Evolutionary conservation across 768 basidiomycete genomes (phyloP), one percentile per base, ranked within the genome.

Genomic region (Omphalotus guepiniiformis): DNA sequence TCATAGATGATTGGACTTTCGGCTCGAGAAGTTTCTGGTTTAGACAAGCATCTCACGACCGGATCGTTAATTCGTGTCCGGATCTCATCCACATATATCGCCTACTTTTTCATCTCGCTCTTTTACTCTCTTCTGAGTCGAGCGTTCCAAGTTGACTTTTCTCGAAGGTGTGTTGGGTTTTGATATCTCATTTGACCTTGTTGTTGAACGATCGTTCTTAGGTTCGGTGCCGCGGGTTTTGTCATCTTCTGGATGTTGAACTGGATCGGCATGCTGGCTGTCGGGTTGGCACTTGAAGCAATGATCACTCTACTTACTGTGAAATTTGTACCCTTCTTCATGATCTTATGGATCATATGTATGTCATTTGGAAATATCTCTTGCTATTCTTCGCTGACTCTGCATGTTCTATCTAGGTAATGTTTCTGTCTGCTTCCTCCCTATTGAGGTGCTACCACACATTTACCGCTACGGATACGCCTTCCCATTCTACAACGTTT

Each of bases 401-500:
- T 48, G 28, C 26, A 19, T 16, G 18, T 40, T 29, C 18, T 11
- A 27, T 30, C 13, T 38, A 85, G 79, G 60, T 28, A 85, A 83
- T 56, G 79, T 82, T 28, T 74, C 82, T 2, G 78, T 82, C 18
- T 68, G 68, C 16, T 62, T 72, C 32, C 75, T 74, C 57, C 85
- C 87, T 0, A 72, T 85, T 34, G 74, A 79, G 42, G 61, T 79
- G 1, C 64, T 85, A 1, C 83, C 85, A 0, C 54, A 54, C 30
- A 51, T 87, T 48, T 86, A 73, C 63, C 73, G 70, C 39, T 87
- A 87, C 50, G 88, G 84, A 1, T 85, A 80, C 53, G 84, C 77
- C 0, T 71, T 70, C 53, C 87, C 87, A 1, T 87, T 89, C 57
- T 88, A 84, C 60, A 85, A 88, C 54, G 68, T 88, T 23, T 78